Conservation (phyloP, 805 yeast genomes). For the Cyberlindnera meyerae region DNA sequence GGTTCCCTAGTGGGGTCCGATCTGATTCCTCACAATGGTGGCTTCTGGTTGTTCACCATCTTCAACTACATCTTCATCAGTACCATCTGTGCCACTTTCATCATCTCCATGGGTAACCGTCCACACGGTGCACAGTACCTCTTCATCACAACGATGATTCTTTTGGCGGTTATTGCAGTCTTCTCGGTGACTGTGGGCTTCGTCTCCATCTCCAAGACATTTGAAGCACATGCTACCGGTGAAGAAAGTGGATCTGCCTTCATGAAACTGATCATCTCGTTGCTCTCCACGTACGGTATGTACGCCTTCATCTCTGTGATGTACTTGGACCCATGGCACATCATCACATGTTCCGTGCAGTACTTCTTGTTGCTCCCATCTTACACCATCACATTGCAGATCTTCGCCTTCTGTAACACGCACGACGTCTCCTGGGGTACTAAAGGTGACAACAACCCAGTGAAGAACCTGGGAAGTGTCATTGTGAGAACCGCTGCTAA, state of each 20-base stretch:
- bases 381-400: slow-evolving; percentile 87
- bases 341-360: slow-evolving; percentile 79
- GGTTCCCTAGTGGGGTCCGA: slow-evolving; percentile 63
- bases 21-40: slow-evolving; percentile 61
- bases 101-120: slow-evolving; percentile 93
- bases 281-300: slow-evolving; percentile 88
- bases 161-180: slow-evolving; percentile 72
- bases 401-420: slow-evolving; percentile 95
- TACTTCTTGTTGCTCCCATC: slow-evolving; percentile 88
- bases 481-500: slow-evolving; percentile 65
- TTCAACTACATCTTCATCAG: slow-evolving; percentile 83
- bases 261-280: slow-evolving; percentile 74
- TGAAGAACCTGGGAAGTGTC: slow-evolving; percentile 67
- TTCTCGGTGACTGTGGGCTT: slow-evolving; percentile 82
- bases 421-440: slow-evolving; percentile 99
- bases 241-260: slow-evolving; percentile 39
- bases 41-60: slow-evolving; percentile 75
- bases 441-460: slow-evolving; percentile 81
- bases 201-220: slow-evolving; percentile 62
- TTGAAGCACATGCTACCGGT: slow-evolving; percentile 31
- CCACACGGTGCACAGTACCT: slow-evolving; percentile 92
- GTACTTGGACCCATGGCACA: slow-evolving; percentile 96
- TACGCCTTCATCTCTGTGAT: slow-evolving; percentile 77
- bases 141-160: slow-evolving; percentile 65
- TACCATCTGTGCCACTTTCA: slow-evolving; percentile 80